Evolutionary conservation across 768 basidiomycete species (phyloP).

Genomic region (Suillus discolor): DNA sequence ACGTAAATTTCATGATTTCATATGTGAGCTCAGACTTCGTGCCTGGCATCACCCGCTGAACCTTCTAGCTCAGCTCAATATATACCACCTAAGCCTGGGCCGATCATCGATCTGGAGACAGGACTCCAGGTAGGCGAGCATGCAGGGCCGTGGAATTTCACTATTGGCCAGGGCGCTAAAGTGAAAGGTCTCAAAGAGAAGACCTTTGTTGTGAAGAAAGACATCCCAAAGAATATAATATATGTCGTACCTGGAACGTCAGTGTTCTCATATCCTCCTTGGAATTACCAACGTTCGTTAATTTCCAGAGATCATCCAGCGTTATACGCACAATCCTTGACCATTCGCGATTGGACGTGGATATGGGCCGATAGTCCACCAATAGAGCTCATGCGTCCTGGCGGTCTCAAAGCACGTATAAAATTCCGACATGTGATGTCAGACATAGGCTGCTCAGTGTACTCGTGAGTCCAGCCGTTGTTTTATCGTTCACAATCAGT

Average conservation of each 20-base stretch:
- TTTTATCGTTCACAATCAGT: background rate
- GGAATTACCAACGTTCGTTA: background rate
- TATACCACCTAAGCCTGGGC: slow-evolving; percentile 66
- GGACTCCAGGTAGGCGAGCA: slow-evolving; percentile 64
- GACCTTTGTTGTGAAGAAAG: slow-evolving; percentile 78
- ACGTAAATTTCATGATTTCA: slow-evolving; percentile 67
- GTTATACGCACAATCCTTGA: slow-evolving; percentile 45
- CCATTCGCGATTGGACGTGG: slow-evolving; percentile 65
- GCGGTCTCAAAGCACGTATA: slow-evolving; percentile 51
- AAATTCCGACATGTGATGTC: slow-evolving; percentile 76
- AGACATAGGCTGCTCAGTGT: slow-evolving; percentile 53
- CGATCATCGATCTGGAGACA: slow-evolving; percentile 59
- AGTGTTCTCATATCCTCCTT: slow-evolving; percentile 21
- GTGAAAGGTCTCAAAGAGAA: slow-evolving; percentile 60
- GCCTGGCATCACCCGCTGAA: background rate
- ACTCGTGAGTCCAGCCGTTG: slow-evolving; percentile 39
- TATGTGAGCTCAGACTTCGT: slow-evolving; percentile 46
- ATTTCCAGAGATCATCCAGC: slow-evolving; percentile 58
- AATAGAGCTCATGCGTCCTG: slow-evolving; percentile 35
- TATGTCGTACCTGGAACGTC: slow-evolving; percentile 76
- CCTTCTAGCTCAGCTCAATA: slow-evolving; percentile 63
- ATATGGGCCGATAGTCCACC: slow-evolving; percentile 72
- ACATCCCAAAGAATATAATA: slow-evolving; percentile 61
- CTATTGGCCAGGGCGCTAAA: slow-evolving; percentile 80
- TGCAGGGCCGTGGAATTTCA: slow-evolving; percentile 80